Percentiles rank a stretch among this genome's conserved stretches.
Conservation (phyloP, 768 basidiomycete species). For the Hericium coralloides region DNA sequence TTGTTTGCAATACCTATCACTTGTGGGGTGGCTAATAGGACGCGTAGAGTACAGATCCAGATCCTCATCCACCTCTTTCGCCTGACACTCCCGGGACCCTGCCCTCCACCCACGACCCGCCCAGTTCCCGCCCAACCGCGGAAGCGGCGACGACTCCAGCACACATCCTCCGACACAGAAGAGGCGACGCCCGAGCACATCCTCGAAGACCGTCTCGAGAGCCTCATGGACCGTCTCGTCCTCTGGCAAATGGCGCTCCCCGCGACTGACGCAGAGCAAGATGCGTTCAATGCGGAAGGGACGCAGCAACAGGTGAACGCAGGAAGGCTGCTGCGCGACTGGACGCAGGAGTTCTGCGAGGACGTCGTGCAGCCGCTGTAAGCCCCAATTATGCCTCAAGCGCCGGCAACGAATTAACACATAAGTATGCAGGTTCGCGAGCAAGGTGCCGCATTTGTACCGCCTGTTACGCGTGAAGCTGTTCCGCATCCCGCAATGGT, state of each 20-base stretch:
- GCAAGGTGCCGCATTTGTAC: conserved; percentile 6
- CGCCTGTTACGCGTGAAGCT: conserved; percentile 15
- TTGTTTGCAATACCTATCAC: not conserved
- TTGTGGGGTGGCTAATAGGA: not conserved
- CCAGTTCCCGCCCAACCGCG: conserved; percentile 5
- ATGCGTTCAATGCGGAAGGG: not conserved
- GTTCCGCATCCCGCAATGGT: conserved; percentile 12
- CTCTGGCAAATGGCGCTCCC: conserved; percentile 57
- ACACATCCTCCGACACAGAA: conserved; percentile 13
- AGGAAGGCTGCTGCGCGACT: conserved; percentile 33
- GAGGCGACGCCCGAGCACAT: conserved; percentile 8
- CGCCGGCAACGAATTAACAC: not conserved
- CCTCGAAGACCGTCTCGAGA: conserved; percentile 56
- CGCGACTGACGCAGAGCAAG: conserved; percentile 24
- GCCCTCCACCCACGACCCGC: conserved; percentile 17
- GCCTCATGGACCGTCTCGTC: conserved; percentile 69
- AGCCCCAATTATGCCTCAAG: conserved; percentile 11
- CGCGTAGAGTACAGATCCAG: conserved; percentile 62
- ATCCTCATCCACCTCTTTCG: conserved; percentile 62
- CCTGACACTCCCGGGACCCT: conserved; percentile 47
- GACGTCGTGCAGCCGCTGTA: conserved; percentile 59
- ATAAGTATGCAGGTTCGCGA: not conserved
- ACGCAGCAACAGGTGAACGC: conserved; percentile 1
- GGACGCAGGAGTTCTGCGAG: conserved; percentile 68
- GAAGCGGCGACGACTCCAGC: conserved; percentile 13